Conservation (phyloP, 352 stramenopile genomes). For the Pythium sp. region DNA sequence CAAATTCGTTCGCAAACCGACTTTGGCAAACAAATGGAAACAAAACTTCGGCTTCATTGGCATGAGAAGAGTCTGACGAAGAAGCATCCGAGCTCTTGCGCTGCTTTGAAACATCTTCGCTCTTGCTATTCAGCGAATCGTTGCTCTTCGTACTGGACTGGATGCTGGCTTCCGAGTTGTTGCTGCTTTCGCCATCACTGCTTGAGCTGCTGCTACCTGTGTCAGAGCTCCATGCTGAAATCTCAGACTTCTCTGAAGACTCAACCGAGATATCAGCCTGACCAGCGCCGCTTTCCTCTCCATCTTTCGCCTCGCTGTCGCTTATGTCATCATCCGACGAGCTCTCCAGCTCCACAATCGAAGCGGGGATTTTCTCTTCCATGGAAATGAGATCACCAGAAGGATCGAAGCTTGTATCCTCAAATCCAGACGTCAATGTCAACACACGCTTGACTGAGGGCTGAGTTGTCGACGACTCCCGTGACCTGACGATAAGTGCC, state of each 20-base stretch:
- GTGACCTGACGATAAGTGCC: slow-evolving; percentile 15
- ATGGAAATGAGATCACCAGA: slow-evolving; percentile 25
- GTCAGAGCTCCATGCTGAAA: slow-evolving; percentile 38
- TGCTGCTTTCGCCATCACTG: slow-evolving; percentile 16
- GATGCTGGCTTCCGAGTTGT: slow-evolving; percentile 5
- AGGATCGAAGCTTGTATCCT: slow-evolving; percentile 23
- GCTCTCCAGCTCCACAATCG: slow-evolving; percentile 14
- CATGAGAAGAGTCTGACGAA: slow-evolving; percentile 43
- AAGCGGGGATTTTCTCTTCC: slow-evolving; percentile 16
- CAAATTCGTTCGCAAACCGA: slow-evolving; percentile 83
- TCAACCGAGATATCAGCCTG: slow-evolving; percentile 24
- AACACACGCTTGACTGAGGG: slow-evolving; percentile 24
- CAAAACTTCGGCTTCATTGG: slow-evolving; percentile 63
- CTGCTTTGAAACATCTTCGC: slow-evolving; percentile 13
- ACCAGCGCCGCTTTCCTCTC: not conserved
- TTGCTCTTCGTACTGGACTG: slow-evolving; percentile 13
- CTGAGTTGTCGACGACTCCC: slow-evolving; percentile 15
- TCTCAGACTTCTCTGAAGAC: slow-evolving; percentile 29
- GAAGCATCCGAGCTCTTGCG: slow-evolving; percentile 52
- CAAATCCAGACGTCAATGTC: slow-evolving; percentile 21
- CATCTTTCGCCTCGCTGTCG: slow-evolving; percentile 3
- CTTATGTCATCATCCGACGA: slow-evolving; percentile 25
- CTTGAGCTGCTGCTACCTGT: slow-evolving; percentile 25
- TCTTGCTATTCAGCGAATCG: slow-evolving; percentile 10
- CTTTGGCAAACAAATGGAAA: slow-evolving; percentile 85